Base-by-base conservation (phyloP, 169 alveolate species). In the Cryptosporidium parvum region DNA sequence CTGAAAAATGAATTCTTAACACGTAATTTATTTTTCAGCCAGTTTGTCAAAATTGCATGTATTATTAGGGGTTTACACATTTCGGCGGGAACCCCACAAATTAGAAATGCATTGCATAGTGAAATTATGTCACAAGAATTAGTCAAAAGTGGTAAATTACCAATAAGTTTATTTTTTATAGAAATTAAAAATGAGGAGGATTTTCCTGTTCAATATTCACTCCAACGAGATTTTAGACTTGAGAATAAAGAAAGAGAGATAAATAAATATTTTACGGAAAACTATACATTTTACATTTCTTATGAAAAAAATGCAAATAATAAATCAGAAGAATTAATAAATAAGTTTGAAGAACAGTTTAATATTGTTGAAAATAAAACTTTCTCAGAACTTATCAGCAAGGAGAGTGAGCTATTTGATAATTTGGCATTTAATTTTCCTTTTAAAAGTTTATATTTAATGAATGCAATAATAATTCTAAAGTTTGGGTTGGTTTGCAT, bases 391-490 rank as follows among this genome's bases (percentile, higher is more conserved):
- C 23, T 21, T 53, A 14, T 48, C 21, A 61, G 51, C 3, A 37
- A 70, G 4, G n/a, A 26, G 21, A 45, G 29, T 12, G 65, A 70
- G 67, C 18, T 70, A 44, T 48, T 44, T 10, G 89, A 80, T 31
- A n/a, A 80, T 23, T 62, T 80, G 52, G 26, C 68, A 14, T 80
- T 80, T 44, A 80, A 80, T 33, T 80, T 80, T 35, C 89, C 89
- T 26, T 62, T 61, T 31, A 48, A 48, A 33, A 70, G 14, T 8
- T 37, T 35, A 18, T 52, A 37, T 37, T 73, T 37, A 3, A 56
- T 31, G 44, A 73, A 52, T 39, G 44, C 58, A n/a, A 29, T 29
- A 16, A 23, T 73, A 9, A 59, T 53, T 23, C 10, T 35, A 12
- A 35, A 23, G 18, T 16, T n/a, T 56, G 89, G 89, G 35, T 26